Evolutionary conservation across 2,329 filamentous ascomycete species (phyloP), one percentile per base, ranked within the genome.

Genomic region (Stemphylium beticola): DNA sequence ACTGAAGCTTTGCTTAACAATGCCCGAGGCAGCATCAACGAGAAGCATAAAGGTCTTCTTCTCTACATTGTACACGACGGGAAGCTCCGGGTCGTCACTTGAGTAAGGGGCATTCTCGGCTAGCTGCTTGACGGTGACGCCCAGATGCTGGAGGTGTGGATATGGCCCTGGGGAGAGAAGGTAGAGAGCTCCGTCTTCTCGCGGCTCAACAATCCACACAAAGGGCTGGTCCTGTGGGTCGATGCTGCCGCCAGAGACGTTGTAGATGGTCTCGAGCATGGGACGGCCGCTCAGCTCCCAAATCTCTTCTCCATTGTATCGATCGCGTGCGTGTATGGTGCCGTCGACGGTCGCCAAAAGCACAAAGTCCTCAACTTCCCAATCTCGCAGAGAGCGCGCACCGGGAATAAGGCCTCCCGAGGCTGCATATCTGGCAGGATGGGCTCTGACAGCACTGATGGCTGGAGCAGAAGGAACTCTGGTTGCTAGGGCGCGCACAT

Each of bases 351-450:
- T 98, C 91, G 95, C 93, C 90, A 99, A 84, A 83, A 99, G 91
- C 81, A 98, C 91, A 86, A 97, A 96, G 83, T 98, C 93, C 91
- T 98, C 93, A 81, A 97, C 93, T 90, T 97, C 92, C 93, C 93
- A 98, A 82, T 97, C 93, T 86, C 93, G 89, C 85, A 98, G 84
- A 84, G 89, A 96, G 87, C 93, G 93, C 93, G 92, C 93, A 89
- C 71, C 69, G 66, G 84, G 83, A 82, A 89, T 85, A 53, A 80
- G 72, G 70, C 76, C 79, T 67, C 68, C 74, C 55, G 71, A 69
- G 69, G 75, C 75, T 67, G 75, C 74, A 67, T 72, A 85, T 83
- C 72, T 67, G 67, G 86, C 87, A 86, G 86, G 86, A 86, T 90
- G 91, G 91, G 92, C 93, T 96, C 91, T 86, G 84, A 97, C 93